Percentiles rank a stretch among this genome's conserved stretches.
These are phyloP conservation scores for Sugiyamaella pinicola DNA, from an alignment of 1,139 yeast genomes.

Conservation along the genomic window DNA sequence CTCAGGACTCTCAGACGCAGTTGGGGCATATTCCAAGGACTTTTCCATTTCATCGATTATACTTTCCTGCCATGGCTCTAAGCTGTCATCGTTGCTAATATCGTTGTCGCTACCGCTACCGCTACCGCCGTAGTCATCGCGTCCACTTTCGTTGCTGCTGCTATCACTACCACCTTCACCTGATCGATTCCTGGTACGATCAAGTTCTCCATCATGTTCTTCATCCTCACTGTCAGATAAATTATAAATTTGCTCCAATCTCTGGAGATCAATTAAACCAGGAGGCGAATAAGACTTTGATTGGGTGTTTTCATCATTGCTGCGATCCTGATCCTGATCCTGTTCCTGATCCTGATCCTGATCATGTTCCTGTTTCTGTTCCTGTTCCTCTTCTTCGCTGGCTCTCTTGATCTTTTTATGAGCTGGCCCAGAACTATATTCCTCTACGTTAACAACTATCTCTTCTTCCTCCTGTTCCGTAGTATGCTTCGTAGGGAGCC, in stretches of 20 bases:
- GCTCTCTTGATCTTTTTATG: constrained; percentile 5
- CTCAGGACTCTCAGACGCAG: constrained; percentile 9
- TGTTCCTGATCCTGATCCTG: background rate
- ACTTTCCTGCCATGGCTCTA: constrained; percentile 30
- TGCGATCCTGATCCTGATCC: background rate
- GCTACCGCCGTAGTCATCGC: constrained; percentile 17
- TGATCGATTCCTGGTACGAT: too few relatives aligned
- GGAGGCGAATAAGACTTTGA: constrained; percentile 6
- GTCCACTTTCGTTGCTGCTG: constrained; percentile 10
- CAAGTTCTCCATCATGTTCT: too few relatives aligned
- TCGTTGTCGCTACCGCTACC: constrained; percentile 17
- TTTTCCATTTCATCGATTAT: constrained; percentile 35
- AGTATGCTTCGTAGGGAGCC: background rate
- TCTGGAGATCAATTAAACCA: constrained; percentile 11
- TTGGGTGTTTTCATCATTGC: background rate
- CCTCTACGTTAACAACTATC: background rate
- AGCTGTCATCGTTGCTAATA: constrained; percentile 21
- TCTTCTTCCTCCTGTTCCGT: background rate
- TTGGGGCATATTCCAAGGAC: constrained; percentile 28
- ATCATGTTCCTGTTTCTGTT: background rate
- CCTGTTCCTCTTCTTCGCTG: background rate
- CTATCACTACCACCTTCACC: background rate
- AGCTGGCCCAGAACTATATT: background rate
- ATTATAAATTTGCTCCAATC: constrained; percentile 19
- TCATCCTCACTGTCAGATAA: constrained; percentile 17